A percentile compares a stretch with the other conserved stretches of the same genome.
Evolutionary conservation across 1,284 basidiomycete species (phyloP).

Genomic region (Cerrena zonata): DNA sequence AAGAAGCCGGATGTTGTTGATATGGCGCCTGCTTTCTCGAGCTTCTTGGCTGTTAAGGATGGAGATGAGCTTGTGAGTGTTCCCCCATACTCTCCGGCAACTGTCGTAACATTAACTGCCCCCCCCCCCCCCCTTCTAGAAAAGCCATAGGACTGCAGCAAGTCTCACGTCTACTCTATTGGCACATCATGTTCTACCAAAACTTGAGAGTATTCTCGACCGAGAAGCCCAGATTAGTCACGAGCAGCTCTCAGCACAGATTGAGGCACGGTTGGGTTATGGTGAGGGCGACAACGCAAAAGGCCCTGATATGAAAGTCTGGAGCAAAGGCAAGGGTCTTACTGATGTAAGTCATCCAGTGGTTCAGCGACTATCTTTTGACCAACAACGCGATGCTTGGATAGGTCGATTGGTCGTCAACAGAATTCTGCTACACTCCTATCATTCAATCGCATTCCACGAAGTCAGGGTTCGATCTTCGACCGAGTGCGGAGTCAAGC

Average conservation of each 20-base stretch:
- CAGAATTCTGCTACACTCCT: constrained; percentile 91
- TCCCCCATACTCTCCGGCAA: background rate
- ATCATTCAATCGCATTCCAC: constrained; percentile 91
- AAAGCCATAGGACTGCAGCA: constrained; percentile 70
- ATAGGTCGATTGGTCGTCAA: constrained; percentile 80
- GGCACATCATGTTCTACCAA: constrained; percentile 79
- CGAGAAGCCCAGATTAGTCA: constrained; percentile 87
- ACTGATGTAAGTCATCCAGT: constrained; percentile 52
- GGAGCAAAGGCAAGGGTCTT: constrained; percentile 74
- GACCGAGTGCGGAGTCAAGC: constrained; percentile 81
- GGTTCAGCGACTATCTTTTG: background rate
- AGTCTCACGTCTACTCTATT: constrained; percentile 83
- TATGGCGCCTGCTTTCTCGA: constrained; percentile 70
- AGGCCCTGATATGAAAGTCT: constrained; percentile 83
- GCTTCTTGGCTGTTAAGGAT: constrained; percentile 84
- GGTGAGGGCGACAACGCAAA: constrained; percentile 72
- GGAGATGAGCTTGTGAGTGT: constrained; percentile 78
- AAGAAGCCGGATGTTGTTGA: constrained; percentile 73
- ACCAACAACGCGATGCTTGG: background rate
- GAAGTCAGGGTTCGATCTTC: constrained; percentile 79
- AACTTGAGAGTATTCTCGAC: constrained; percentile 87
- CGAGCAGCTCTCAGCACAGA: constrained; percentile 75
- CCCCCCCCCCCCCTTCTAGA: constrained; percentile 40
- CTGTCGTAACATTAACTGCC: background rate
- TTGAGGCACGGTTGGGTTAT: constrained; percentile 82